Conservation (phyloP, 768 basidiomycete genomes). For the Albatrellus ellisii region DNA sequence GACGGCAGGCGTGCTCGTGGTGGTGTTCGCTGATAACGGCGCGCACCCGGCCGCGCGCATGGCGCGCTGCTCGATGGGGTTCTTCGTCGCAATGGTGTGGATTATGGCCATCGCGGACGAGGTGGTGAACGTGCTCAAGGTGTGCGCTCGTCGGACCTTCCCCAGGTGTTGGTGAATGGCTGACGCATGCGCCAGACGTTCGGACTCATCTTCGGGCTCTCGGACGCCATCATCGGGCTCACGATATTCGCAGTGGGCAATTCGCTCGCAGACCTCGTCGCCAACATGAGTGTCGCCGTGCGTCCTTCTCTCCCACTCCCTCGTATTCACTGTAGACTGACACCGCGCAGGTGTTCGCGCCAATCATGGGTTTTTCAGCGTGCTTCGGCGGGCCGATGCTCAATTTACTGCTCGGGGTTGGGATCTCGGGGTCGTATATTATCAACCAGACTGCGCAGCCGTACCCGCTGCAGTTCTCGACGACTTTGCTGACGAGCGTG, state of each 20-base stretch:
- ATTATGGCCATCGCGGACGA: constrained; percentile 98
- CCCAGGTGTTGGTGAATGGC: not conserved
- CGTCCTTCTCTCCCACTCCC: constrained; percentile 15
- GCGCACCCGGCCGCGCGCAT: constrained; percentile 43
- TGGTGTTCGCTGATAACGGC: constrained; percentile 47
- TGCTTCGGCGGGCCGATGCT: constrained; percentile 93
- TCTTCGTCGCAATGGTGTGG: constrained; percentile 86
- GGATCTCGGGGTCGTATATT: constrained; percentile 82
- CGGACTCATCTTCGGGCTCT: constrained; percentile 88
- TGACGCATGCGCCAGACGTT: constrained; percentile 45
- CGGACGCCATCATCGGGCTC: constrained; percentile 92
- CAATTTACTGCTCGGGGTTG: constrained; percentile 83
- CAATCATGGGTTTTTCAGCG: constrained; percentile 90
- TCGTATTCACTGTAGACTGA: not conserved
- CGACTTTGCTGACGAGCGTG: constrained; percentile 74
- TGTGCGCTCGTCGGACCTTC: constrained; percentile 18
- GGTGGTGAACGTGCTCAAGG: constrained; percentile 83
- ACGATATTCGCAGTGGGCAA: constrained; percentile 97
- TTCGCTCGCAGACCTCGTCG: constrained; percentile 91
- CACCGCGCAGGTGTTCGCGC: constrained; percentile 55
- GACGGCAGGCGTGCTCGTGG: constrained; percentile 38
- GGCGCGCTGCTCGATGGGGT: constrained; percentile 81
- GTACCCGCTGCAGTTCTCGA: constrained; percentile 66
- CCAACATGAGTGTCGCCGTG: constrained; percentile 91
- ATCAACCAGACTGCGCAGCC: constrained; percentile 50